Evolutionary conservation across 306 rosid species (phyloP), one percentile per base, ranked within the genome.

Genomic region (Vigna hirtella): DNA sequence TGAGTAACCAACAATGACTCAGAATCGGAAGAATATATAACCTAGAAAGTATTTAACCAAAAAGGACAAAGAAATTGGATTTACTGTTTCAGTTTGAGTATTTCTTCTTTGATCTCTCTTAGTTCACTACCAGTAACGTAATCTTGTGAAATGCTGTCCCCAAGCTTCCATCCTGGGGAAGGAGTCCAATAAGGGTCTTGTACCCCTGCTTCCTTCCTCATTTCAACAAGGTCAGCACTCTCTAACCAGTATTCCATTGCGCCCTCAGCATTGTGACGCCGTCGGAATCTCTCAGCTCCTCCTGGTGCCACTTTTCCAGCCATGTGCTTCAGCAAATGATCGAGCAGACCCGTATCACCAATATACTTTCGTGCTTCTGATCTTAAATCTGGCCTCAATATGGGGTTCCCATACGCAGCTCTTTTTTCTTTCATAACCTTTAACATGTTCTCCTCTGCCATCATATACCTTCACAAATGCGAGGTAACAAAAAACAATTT

Each of bases 171-270:
- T 14, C 96, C 98, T 9, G 85, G 86, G 13, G 90, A 94, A 4
- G 99, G 99, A 40, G 85, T 91, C 99, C 99, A 95, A 49, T 88
- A 91, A 53, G 96, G 85, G 77, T 95, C 99, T 65, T 87, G 88
- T 22, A 95, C 85, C 85, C 98, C 99, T 8, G 89, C 95, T 53
- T 93, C 84, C 82, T 43, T 83, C 72, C 99, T 85, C 11, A 92
- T 72, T 42, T 87, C 82, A 14, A 72, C 78, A 61, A 95, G 79
- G 73, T 95, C 94, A 77, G 98, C 98, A 74, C 87, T 86, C 81
- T 95, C 99, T 53, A 95, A 68, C 98, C 99, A 95, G 73, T 93
- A 95, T 72, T 91, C 99, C 97, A 95, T 93, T 15, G 91, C 92
- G 1, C 99, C 99, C 68, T 93, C 97, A 0, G 98, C 83, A 73